Conservation (phyloP, 2,329 filamentous ascomycete species). For the Ampelomyces quisqualis region DNA sequence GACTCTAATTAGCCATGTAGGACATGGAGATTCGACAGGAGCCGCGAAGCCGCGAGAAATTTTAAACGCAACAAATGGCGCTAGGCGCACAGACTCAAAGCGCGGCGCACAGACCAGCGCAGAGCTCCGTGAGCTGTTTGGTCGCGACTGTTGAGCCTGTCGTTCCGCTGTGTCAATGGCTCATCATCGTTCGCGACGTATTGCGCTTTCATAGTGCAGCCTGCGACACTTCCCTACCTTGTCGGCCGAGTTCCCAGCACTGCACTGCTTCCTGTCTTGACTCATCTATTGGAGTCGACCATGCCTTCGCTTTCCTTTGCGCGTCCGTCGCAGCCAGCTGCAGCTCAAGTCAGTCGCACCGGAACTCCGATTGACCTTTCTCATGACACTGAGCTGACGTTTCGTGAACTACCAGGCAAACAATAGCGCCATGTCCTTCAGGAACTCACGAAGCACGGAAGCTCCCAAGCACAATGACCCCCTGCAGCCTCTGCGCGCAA, state of each 20-base stretch:
- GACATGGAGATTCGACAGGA: conserved; percentile 5
- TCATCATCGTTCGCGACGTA: not conserved
- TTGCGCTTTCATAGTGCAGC: not conserved
- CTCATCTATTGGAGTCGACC: not conserved
- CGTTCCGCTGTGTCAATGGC: not conserved
- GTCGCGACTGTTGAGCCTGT: conserved; percentile 4
- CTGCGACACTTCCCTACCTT: not conserved
- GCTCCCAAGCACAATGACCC: conserved; percentile 43
- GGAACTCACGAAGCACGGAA: conserved; percentile 17
- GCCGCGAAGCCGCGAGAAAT: not conserved
- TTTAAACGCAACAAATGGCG: too few species aligned
- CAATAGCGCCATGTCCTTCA: conserved; percentile 14
- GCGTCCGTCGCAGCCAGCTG: conserved; percentile 28
- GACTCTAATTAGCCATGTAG: conserved; percentile 74
- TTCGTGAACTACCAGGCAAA: conserved; percentile 13
- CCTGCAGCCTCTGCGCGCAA: conserved; percentile 62
- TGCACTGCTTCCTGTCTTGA: not conserved
- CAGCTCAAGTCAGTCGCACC: conserved; percentile 32
- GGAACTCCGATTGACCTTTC: too few species aligned
- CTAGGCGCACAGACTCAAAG: too few species aligned
- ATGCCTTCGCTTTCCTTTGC: conserved; percentile 34
- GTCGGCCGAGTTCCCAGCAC: not conserved
- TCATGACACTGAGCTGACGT: too few species aligned
- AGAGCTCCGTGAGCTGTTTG: not conserved
- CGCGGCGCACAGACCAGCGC: too few species aligned